A percentile compares a stretch with the other conserved stretches of the same genome.
Evolutionary conservation across 345 rosid species (phyloP).

Genomic region (Hirschfeldia incana): DNA sequence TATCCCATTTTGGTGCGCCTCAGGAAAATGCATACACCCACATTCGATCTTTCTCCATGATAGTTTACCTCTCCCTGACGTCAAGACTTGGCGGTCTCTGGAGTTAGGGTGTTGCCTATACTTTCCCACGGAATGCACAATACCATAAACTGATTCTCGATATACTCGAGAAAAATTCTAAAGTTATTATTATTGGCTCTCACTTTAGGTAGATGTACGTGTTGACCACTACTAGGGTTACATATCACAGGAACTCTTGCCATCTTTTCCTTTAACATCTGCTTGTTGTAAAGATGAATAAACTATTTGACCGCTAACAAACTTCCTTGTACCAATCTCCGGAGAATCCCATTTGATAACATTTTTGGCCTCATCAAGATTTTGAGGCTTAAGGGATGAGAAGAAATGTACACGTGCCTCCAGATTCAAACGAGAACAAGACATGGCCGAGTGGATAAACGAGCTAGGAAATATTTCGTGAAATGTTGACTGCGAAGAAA

Average conservation of each 20-base stretch:
- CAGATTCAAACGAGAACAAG: not conserved
- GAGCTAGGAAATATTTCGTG: not conserved
- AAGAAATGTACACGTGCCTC: conserved; percentile 1
- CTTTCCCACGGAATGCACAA: not conserved
- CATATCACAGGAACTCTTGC: not conserved
- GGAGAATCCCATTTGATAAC: not conserved
- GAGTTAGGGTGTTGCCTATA: too few relatives aligned
- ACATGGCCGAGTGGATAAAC: not conserved
- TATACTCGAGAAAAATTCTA: not conserved
- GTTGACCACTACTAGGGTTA: conserved; percentile 14
- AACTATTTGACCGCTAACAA: not conserved
- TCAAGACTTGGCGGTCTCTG: too few relatives aligned
- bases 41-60: too few relatives aligned
- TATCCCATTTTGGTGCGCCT: too few relatives aligned
- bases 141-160: not conserved
- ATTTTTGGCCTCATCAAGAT: not conserved
- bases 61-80: too few relatives aligned
- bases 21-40: too few relatives aligned
- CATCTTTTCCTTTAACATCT: not conserved
- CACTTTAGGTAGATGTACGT: not conserved
- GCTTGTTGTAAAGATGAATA: not conserved
- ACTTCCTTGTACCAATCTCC: not conserved
- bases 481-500: not conserved
- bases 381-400: conserved; percentile 10
- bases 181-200: not conserved